Evolutionary conservation across 352 stramenopile species (phyloP).

Genomic region (Chrysophaeum taylorii): DNA sequence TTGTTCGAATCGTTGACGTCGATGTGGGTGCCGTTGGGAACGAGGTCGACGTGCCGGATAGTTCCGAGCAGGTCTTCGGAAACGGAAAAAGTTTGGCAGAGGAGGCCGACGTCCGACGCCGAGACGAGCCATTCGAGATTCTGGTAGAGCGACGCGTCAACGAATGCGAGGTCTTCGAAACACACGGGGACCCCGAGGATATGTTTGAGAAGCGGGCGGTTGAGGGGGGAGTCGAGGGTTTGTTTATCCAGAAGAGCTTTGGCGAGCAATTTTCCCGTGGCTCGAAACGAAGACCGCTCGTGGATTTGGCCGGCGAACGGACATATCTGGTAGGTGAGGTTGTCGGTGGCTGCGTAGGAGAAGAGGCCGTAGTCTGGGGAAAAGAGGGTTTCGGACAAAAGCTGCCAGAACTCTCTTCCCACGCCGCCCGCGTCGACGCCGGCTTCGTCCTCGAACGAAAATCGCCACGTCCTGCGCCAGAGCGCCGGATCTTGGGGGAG

Average conservation of each 20-base stretch:
- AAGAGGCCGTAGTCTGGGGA: slow-evolving; percentile 65
- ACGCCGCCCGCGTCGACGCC: slow-evolving; percentile 73
- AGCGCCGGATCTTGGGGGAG: too few relatives aligned
- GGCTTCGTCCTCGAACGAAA: slow-evolving; percentile 74
- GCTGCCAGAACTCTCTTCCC: slow-evolving; percentile 74
- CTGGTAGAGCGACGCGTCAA: neutral
- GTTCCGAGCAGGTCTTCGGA: neutral
- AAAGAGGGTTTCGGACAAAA: slow-evolving; percentile 74
- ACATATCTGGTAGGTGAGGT: slow-evolving; percentile 27
- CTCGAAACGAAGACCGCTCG: slow-evolving; percentile 61
- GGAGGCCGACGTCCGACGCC: neutral
- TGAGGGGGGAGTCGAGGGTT: slow-evolving; percentile 45
- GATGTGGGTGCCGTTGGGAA: neutral
- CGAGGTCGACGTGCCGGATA: neutral
- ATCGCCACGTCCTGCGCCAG: slow-evolving; percentile 21
- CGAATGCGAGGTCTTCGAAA: neutral
- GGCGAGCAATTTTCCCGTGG: slow-evolving; percentile 58
- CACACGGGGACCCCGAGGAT: slow-evolving; percentile 53
- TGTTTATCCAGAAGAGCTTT: slow-evolving; percentile 64
- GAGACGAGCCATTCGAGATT: neutral
- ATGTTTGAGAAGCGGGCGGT: slow-evolving; percentile 69
- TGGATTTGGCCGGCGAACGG: too few relatives aligned
- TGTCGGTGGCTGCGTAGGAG: neutral
- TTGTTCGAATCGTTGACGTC: neutral
- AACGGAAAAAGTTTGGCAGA: neutral